These are phyloP conservation scores for Anthracocystis panici-leucophaei DNA, from an alignment of 1,284 basidiomycete species.

Conservation along the genomic window DNA sequence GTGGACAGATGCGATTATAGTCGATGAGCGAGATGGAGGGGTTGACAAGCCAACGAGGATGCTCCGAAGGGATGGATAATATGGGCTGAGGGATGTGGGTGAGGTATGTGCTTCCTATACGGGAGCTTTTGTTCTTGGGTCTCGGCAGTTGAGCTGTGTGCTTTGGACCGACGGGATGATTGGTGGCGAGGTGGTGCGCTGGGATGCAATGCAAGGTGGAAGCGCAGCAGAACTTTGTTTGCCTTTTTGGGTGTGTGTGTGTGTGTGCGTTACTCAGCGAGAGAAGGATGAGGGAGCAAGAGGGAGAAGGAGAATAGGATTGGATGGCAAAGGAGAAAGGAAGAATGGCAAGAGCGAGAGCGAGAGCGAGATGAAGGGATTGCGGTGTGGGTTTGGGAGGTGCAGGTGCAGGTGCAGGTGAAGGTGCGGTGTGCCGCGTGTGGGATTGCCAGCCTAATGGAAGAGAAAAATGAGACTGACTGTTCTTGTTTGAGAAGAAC, in stretches of 20 bases:
- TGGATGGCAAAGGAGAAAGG: background rate
- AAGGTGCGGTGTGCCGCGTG: background rate
- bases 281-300: constrained; percentile 6
- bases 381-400: background rate
- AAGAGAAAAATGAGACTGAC: too few relatives aligned
- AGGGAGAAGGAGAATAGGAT: constrained; percentile 8
- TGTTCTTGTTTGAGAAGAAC: background rate
- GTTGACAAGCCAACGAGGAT: background rate
- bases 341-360: background rate
- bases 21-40: constrained; percentile 8
- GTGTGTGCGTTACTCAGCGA: constrained; percentile 18
- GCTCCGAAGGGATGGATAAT: constrained; percentile 12
- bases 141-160: constrained; percentile 14
- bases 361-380: background rate
- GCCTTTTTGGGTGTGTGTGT: constrained; percentile 17
- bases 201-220: constrained; percentile 16
- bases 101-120: constrained; percentile 34
- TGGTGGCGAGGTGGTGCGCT: constrained; percentile 31
- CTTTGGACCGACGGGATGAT: constrained; percentile 5
- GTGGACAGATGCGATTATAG: constrained; percentile 34
- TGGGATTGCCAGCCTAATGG: background rate
- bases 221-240: constrained; percentile 1
- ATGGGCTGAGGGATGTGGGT: constrained; percentile 19
- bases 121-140: constrained; percentile 39
- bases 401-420: background rate